A percentile compares a stretch with the other conserved stretches of the same genome.
Evolutionary conservation across 129 eudicot species (phyloP).

Genomic region (Apium graveolens): DNA sequence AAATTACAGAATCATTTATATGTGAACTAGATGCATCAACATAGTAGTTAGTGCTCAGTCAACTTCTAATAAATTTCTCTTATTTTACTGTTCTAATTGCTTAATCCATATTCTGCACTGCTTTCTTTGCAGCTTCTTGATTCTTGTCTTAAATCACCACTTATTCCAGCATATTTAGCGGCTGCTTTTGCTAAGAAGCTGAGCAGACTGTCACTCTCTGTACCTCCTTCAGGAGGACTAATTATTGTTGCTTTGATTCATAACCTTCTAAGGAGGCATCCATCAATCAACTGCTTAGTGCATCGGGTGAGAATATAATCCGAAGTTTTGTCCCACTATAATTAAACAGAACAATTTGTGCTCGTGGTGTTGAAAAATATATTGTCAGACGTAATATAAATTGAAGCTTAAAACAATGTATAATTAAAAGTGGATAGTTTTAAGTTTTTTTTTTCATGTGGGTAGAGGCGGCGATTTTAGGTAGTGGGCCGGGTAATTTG

Average conservation of each 20-base stretch:
- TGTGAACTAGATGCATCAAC: neutral
- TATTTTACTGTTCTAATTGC: neutral
- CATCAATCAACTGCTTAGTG: conserved; percentile 81
- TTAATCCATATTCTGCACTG: neutral
- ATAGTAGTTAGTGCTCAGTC: neutral
- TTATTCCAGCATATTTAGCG: conserved; percentile 88
- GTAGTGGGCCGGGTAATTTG: neutral
- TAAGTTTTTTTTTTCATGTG: neutral
- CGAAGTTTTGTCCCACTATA: neutral
- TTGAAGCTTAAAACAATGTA: neutral
- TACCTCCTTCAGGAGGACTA: conserved; percentile 82
- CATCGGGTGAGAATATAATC: conserved; percentile 41
- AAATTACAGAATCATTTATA: neutral
- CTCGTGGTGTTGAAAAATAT: neutral
- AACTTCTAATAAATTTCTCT: neutral
- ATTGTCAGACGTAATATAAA: neutral
- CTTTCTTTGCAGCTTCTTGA: conserved; percentile 62
- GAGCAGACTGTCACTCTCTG: conserved; percentile 72
- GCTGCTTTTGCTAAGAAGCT: conserved; percentile 86
- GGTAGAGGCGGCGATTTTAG: neutral
- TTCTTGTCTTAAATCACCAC: conserved; percentile 90
- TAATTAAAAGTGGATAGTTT: neutral
- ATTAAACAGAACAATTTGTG: neutral
- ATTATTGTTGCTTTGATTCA: conserved; percentile 72
- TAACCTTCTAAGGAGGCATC: conserved; percentile 84